Evolutionary conservation across 208 protist species (phyloP), one percentile per base, ranked within the genome.

Genomic region (Leishmania martiniquensis): DNA sequence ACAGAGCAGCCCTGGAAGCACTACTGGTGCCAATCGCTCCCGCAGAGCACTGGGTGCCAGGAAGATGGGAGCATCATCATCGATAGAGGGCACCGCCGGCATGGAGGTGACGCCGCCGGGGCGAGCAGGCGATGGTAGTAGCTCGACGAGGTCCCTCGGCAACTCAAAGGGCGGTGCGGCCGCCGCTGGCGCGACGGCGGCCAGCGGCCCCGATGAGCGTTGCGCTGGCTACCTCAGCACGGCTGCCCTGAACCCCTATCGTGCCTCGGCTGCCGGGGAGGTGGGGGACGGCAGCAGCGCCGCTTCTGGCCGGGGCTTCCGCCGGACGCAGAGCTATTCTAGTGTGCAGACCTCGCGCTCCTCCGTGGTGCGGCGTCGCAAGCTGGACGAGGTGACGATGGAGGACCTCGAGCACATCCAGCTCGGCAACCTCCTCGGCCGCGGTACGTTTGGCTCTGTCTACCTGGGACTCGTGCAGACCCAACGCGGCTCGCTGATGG

Each of bases 401-500:
- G 84, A 88, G 72, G 84, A 88, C 59, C 75, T 91, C 51, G 84
- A 83, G 51, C 75, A 77, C 54, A 81, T 89, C 52, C 87, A 91
- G 77, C 81, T 85, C 32, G 82, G 91, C 49, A 86, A 87, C 59
- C 49, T 87, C 25, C 75, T 95, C 54, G 91, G 88, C 42, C 81
- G 89, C 17, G 91, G 91, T 57, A 87, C 88, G 5, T 95, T 92
- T 78, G 88, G 91, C 15, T 67, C 79, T 34, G 89, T 95, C 12
- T 87, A 89, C 68, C 68, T 88, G 37, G 89, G 88, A 1, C 74
- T 93, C 4, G 59, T 95, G 15, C 82, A 89, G 44, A 87, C 82
- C 0, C 54, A 66, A 32, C 75, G 75, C 62, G 83, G 88, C 17
- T 80, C 80, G 10, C 49, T 95, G 72, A 80, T 93, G 57, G 81